These are phyloP conservation scores for Mycena citricolor DNA, from an alignment of 1,284 basidiomycete species.

Conservation along the genomic window DNA sequence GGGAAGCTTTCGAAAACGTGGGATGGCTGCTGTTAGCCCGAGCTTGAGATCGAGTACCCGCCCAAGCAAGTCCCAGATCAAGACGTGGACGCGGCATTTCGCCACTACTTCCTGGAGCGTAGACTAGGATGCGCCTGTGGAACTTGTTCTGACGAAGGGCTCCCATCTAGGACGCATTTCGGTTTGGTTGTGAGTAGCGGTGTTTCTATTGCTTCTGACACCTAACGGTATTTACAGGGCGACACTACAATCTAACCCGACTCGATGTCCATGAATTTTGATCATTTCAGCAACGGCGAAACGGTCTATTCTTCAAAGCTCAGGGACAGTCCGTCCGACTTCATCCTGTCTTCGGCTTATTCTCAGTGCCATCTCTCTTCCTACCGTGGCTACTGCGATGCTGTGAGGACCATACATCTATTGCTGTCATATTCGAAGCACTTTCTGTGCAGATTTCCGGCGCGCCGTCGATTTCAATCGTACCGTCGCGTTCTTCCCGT, in stretches of 20 bases:
- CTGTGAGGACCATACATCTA: constrained; percentile 13
- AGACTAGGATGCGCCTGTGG: constrained; percentile 27
- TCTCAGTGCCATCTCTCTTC: constrained; percentile 21
- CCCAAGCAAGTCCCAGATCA: constrained; percentile 20
- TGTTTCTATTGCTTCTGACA: neutral
- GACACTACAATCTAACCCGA: constrained; percentile 10
- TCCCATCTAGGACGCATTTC: constrained; percentile 25
- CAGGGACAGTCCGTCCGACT: constrained; percentile 5
- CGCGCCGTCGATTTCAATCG: neutral
- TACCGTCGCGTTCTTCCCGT: constrained; percentile 23
- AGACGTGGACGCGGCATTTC: constrained; percentile 3
- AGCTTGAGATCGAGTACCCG: constrained; percentile 22
- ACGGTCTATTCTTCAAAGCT: neutral
- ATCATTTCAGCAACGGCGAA: constrained; percentile 5
- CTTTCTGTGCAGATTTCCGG: neutral
- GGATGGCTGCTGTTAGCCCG: constrained; percentile 25
- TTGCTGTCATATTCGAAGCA: neutral
- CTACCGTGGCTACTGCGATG: constrained; percentile 24
- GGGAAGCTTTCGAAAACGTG: constrained; percentile 24
- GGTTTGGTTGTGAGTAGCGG: constrained; percentile 15
- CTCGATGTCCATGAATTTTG: constrained; percentile 10
- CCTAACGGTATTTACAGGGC: neutral
- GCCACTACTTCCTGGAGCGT: constrained; percentile 17
- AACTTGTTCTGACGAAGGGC: constrained; percentile 23
- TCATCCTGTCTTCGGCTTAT: constrained; percentile 21